Conservation (phyloP, 352 stramenopile genomes). For the Pelagophyceae sp. region DNA sequence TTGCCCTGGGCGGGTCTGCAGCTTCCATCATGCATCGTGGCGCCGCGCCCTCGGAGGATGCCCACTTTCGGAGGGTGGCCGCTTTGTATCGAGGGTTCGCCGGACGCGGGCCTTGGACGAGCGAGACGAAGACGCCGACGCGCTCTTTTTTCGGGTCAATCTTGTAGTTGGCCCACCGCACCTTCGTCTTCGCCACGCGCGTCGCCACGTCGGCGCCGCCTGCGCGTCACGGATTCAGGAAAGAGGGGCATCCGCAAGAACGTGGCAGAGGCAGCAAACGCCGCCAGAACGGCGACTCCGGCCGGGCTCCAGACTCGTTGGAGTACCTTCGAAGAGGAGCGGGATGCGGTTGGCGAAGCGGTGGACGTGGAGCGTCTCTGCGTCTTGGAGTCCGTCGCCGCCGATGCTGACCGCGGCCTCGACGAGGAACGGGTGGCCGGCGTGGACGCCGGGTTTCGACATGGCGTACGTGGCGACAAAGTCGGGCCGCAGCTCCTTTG, state of each 20-base stretch:
- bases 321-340: slow-evolving; percentile 71
- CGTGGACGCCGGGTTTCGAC: slow-evolving; percentile 55
- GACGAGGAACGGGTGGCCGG: slow-evolving; percentile 75
- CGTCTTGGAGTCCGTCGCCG: slow-evolving; percentile 57
- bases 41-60: no score
- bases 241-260: neutral
- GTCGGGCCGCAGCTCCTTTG: slow-evolving; percentile 57
- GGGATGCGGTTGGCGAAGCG: slow-evolving; percentile 77
- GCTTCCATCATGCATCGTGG: no score
- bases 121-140: slow-evolving; percentile 72
- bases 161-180: slow-evolving; percentile 67
- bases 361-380: slow-evolving; percentile 57
- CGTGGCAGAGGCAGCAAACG: no score
- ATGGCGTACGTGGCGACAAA: slow-evolving; percentile 55
- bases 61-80: no score
- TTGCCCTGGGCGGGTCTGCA: no score
- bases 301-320: no score
- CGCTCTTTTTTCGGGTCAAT: slow-evolving; percentile 69
- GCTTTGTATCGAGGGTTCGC: no score
- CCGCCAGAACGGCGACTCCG: slow-evolving; percentile 14
- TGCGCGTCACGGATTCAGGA: no score
- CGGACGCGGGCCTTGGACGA: no score
- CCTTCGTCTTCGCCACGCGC: slow-evolving; percentile 52
- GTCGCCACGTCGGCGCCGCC: slow-evolving; percentile 63
- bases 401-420: slow-evolving; percentile 66